phyloP scores from a whole-genome alignment of 352 stramenopile genomes.

The Pythium volutum region DNA sequence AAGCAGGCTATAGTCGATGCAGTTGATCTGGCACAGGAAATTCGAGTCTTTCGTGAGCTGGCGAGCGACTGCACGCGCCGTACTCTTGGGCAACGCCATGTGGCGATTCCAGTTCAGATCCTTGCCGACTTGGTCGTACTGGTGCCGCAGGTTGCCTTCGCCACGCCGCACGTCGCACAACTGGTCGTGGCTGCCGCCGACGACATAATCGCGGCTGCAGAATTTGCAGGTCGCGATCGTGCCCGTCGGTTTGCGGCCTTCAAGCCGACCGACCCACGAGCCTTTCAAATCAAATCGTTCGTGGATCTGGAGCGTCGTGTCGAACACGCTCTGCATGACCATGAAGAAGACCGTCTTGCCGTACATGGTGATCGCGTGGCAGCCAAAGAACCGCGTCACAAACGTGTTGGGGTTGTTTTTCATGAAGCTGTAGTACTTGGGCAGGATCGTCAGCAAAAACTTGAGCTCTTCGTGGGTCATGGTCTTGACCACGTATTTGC shows the following conservation, averaged over 20 bases:
- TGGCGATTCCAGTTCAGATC: slow-evolving; percentile 84
- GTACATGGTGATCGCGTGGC: slow-evolving; percentile 82
- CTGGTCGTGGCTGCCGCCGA: slow-evolving; percentile 70
- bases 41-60: slow-evolving; percentile 87
- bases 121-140: slow-evolving; percentile 81
- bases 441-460: slow-evolving; percentile 70
- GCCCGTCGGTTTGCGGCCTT: slow-evolving; percentile 67
- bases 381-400: slow-evolving; percentile 79
- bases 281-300: slow-evolving; percentile 84
- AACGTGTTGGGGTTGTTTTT: slow-evolving; percentile 69
- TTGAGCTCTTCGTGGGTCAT: slow-evolving; percentile 71
- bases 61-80: slow-evolving; percentile 48
- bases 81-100: slow-evolving; percentile 59
- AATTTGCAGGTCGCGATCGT: slow-evolving; percentile 74
- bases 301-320: slow-evolving; percentile 75
- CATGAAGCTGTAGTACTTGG: slow-evolving; percentile 68
- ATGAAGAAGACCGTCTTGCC: slow-evolving; percentile 85
- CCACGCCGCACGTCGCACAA: slow-evolving; percentile 54
- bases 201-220: slow-evolving; percentile 58
- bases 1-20: slow-evolving; percentile 95
- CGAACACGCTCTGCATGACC: slow-evolving; percentile 83
- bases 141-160: slow-evolving; percentile 65
- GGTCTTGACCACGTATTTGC: slow-evolving; percentile 84
- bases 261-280: slow-evolving; percentile 76
- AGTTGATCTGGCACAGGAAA: slow-evolving; percentile 91